Evolutionary conservation across 768 basidiomycete species (phyloP).

Genomic region (Boletus patriciae): DNA sequence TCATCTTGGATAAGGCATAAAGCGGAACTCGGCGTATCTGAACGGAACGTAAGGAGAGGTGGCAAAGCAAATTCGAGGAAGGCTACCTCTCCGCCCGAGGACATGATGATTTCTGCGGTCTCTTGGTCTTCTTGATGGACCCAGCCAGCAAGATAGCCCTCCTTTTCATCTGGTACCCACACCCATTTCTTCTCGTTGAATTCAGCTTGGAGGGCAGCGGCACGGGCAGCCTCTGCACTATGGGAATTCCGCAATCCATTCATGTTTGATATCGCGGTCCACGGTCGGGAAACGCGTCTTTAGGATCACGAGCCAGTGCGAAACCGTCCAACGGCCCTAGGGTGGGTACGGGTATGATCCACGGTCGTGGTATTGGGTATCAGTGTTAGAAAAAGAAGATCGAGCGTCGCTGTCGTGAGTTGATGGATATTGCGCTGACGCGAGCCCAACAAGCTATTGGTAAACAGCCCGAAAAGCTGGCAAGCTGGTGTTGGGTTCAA

Average conservation of each 20-base stretch:
- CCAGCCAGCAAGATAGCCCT: constrained; percentile 95
- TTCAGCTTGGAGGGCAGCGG: constrained; percentile 89
- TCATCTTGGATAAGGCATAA: constrained; percentile 91
- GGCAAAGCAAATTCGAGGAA: background rate
- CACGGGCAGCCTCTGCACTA: constrained; percentile 71
- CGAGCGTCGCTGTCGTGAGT: constrained; percentile 5
- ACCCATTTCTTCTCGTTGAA: constrained; percentile 99
- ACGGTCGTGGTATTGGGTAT: constrained; percentile 10
- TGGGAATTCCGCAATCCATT: constrained; percentile 49
- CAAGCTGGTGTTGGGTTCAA: background rate
- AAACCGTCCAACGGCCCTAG: background rate
- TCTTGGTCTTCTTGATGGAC: constrained; percentile 86
- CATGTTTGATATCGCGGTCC: constrained; percentile 36
- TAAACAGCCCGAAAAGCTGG: background rate
- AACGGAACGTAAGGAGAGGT: constrained; percentile 5
- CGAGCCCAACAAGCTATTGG: background rate
- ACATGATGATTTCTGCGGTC: constrained; percentile 80
- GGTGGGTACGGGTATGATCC: background rate
- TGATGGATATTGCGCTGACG: background rate
- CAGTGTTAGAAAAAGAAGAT: background rate
- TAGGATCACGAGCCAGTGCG: constrained; percentile 2
- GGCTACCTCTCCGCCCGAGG: constrained; percentile 77
- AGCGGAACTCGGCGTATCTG: constrained; percentile 71
- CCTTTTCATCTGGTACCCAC: constrained; percentile 91
- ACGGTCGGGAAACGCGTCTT: constrained; percentile 13